These are phyloP conservation scores for Opeltia flavorubescens DNA, from an alignment of 495 filamentous ascomycete genomes.

Conservation along the genomic window DNA sequence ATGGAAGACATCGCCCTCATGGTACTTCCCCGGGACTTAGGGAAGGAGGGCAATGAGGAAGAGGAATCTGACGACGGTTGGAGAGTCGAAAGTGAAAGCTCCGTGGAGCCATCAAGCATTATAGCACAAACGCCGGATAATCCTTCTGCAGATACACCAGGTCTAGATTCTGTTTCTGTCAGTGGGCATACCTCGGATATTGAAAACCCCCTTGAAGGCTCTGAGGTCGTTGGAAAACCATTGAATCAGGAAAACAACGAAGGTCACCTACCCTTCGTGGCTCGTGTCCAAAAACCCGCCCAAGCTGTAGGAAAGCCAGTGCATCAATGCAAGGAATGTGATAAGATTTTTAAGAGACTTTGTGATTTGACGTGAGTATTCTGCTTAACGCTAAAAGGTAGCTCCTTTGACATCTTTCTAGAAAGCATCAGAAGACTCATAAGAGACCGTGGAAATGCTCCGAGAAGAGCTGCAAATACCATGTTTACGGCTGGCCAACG, in stretches of 20 bases:
- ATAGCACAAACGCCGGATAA: no score
- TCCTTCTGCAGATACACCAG: no score
- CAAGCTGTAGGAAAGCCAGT: constrained; percentile 51
- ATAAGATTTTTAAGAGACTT: constrained; percentile 81
- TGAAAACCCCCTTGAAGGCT: no score
- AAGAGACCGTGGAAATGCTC: constrained; percentile 90
- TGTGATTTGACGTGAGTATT: constrained; percentile 59
- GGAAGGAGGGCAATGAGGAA: constrained; percentile 3
- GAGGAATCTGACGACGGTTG: background rate
- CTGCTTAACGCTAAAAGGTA: background rate
- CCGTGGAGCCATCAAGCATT: no score
- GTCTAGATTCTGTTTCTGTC: no score
- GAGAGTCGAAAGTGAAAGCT: no score
- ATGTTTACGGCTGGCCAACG: constrained; percentile 80
- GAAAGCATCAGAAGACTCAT: constrained; percentile 95
- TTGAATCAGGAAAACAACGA: constrained; percentile 44
- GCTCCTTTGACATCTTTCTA: constrained; percentile 17
- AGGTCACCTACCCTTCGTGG: constrained; percentile 73
- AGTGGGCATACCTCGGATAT: no score
- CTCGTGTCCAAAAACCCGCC: constrained; percentile 68
- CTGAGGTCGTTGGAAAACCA: no score
- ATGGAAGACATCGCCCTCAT: constrained; percentile 18
- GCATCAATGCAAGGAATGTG: constrained; percentile 64
- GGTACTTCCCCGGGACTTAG: constrained; percentile 9
- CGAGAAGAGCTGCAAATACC: constrained; percentile 69